Evolutionary conservation across 257 asterid genomes (phyloP).

Genomic region (Solanum clarkiae): DNA sequence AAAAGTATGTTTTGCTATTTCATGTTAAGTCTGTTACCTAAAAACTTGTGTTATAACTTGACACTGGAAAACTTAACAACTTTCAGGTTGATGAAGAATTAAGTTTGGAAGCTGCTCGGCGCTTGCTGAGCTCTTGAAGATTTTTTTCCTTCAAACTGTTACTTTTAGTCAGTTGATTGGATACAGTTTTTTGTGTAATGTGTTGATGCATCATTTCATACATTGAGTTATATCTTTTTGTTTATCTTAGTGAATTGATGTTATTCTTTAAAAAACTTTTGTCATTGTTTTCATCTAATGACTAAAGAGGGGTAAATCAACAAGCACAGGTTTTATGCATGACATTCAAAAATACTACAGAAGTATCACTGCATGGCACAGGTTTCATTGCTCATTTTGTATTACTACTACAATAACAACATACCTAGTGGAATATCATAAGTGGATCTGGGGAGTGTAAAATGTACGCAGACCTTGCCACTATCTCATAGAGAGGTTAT

Average conservation of each 20-base stretch:
- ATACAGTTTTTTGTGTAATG: neutral
- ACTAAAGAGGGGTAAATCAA: neutral
- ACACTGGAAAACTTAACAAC: neutral
- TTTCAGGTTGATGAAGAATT: constrained; percentile 65
- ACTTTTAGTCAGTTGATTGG: neutral
- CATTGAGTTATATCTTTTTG: neutral
- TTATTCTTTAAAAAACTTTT: neutral
- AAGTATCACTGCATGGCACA: neutral
- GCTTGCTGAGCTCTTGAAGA: constrained; percentile 19
- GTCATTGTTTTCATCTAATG: neutral
- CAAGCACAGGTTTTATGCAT: neutral
- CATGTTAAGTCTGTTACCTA: neutral
- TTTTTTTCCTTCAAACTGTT: neutral
- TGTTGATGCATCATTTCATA: neutral
- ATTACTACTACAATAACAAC: neutral
- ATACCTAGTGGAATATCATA: too few species aligned
- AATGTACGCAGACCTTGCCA: too few species aligned
- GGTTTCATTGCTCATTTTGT: neutral
- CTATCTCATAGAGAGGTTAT: too few species aligned
- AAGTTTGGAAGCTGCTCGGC: constrained; percentile 47
- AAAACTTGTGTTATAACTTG: neutral
- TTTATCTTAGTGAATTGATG: neutral
- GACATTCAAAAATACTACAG: neutral
- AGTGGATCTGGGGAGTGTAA: too few species aligned
- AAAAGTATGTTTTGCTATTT: neutral